Base-by-base conservation (phyloP, 2,329 filamentous ascomycete species). In the Furcasterigmium sp. region DNA sequence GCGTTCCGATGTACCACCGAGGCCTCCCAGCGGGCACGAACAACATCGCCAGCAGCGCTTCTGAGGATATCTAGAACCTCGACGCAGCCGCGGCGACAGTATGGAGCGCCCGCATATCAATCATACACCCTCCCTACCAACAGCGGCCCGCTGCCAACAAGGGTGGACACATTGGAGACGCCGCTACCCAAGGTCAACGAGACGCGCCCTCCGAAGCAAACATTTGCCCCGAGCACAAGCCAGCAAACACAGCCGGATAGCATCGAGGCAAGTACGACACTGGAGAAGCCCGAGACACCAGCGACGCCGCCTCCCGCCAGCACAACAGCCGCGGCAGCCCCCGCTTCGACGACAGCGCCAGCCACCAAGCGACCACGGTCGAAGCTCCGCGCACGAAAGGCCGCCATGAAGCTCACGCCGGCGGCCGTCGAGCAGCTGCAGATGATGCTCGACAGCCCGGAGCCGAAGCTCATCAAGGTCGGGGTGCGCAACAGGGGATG, bases 401-500 rank as follows among this genome's bases (percentile, higher is more conserved):
- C 93, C 1, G 89, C 91, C 2, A 91, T 98, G 72, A 88, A 80
- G 53, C 75, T 98, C 19, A 91, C 91, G 0, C 78, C 87, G 0
- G 70, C 82, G 1, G 93, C 93, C 0, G 84, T 95, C 3, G 73
- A 82, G 37, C 90, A 95, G 56, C 73, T 98, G 26, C 80, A 80
- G 45, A 74, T 76, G 15, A 68, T 98, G 29, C 76, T 96, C 7
- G 80, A 91, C 48, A 84, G 90, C 56, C 93, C 93, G 0, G 82
- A 93, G 20, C 90, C 91, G 3, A 95, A 95, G 68, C 75, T 95
- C 51, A 95, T 98, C 62, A 84, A 93, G 55, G 87, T 98, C 6
- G 91, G 93, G 11, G 93, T 97, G 48, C 89, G 85, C 64, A 96
- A 95, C 65, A 80, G 89, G 51, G 93, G 93, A 9, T 98, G 93